A percentile compares a stretch with the other conserved stretches of the same genome.
Conservation (phyloP, 2,329 filamentous ascomycete species). For the Zymoseptoria pseudotritici region DNA sequence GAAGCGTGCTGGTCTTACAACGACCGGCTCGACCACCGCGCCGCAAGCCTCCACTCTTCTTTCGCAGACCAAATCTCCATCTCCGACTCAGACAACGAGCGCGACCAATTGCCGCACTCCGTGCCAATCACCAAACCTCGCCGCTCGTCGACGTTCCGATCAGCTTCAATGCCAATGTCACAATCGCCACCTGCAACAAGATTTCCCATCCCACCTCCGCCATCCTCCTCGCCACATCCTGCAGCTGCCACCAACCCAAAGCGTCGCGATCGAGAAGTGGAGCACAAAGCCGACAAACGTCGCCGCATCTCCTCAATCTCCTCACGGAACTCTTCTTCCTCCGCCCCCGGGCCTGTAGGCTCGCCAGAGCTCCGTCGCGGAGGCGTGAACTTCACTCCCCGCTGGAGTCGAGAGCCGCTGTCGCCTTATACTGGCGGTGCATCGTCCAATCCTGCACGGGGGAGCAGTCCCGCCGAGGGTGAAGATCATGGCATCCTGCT, state of each 20-base stretch:
- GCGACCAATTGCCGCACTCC: background rate
- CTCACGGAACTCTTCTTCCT: background rate
- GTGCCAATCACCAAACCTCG: background rate
- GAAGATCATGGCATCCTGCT: conserved; percentile 18
- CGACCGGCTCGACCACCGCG: conserved; percentile 52
- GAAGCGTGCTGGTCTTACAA: conserved; percentile 58
- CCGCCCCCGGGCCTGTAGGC: background rate
- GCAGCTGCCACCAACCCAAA: conserved; percentile 17
- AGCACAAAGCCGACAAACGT: conserved; percentile 34
- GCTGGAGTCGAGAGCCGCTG: conserved; percentile 38
- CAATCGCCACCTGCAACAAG: conserved; percentile 32
- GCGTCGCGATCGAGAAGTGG: conserved; percentile 27
- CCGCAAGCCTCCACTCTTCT: conserved; percentile 42
- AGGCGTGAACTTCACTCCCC: conserved; percentile 34
- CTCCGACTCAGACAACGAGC: conserved; percentile 6
- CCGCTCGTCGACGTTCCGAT: background rate
- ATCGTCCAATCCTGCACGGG: background rate
- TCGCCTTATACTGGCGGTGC: conserved; percentile 33
- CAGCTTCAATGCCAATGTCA: conserved; percentile 11
- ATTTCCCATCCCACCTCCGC: conserved; percentile 23
- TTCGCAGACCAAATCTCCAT: conserved; percentile 34
- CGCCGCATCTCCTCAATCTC: conserved; percentile 43
- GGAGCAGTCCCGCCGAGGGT: background rate
- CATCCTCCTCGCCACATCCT: conserved; percentile 13
- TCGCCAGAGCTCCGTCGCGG: conserved; percentile 43